phyloP scores from a whole-genome alignment of 768 basidiomycete species.

The Auriculariales sp. region DNA sequence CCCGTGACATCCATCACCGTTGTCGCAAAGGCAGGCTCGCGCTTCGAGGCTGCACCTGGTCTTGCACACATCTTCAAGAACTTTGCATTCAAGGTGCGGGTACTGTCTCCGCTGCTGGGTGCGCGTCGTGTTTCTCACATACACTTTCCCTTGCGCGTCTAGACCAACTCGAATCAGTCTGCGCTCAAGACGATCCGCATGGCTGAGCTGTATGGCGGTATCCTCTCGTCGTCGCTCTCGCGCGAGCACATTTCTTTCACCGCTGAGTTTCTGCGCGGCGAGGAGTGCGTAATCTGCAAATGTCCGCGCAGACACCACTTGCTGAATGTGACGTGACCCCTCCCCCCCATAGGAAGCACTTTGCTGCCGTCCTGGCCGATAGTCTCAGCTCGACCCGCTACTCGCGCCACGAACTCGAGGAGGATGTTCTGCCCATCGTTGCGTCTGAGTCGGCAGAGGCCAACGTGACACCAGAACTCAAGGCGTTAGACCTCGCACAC shows the following conservation, averaged over 20 bases:
- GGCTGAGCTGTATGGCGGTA: slow-evolving; percentile 85
- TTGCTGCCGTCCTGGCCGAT: slow-evolving; percentile 78
- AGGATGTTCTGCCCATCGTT: slow-evolving; percentile 39
- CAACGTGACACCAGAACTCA: slow-evolving; percentile 40
- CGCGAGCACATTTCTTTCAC: slow-evolving; percentile 88
- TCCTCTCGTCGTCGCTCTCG: slow-evolving; percentile 69
- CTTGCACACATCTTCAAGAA: slow-evolving; percentile 91
- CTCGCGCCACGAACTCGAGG: slow-evolving; percentile 27
- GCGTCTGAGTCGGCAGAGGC: slow-evolving; percentile 55
- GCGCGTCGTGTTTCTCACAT: background rate
- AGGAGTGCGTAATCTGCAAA: slow-evolving; percentile 59
- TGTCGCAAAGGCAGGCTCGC: slow-evolving; percentile 82
- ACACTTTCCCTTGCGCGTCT: slow-evolving; percentile 4
- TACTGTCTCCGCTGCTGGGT: slow-evolving; percentile 3
- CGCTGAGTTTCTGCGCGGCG: slow-evolving; percentile 87
- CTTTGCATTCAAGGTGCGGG: slow-evolving; percentile 97
- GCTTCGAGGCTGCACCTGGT: slow-evolving; percentile 80
- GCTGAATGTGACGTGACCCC: background rate
- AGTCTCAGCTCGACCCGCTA: slow-evolving; percentile 71
- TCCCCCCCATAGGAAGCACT: slow-evolving; percentile 47
- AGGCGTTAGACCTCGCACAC: slow-evolving; percentile 81
- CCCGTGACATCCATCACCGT: slow-evolving; percentile 79
- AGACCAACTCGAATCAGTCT: slow-evolving; percentile 81
- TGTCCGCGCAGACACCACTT: background rate
- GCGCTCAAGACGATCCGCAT: slow-evolving; percentile 84